Evolutionary conservation across 1,139 yeast species (phyloP), one percentile per base, ranked within the genome.

Genomic region (Suhomyces kunorum): DNA sequence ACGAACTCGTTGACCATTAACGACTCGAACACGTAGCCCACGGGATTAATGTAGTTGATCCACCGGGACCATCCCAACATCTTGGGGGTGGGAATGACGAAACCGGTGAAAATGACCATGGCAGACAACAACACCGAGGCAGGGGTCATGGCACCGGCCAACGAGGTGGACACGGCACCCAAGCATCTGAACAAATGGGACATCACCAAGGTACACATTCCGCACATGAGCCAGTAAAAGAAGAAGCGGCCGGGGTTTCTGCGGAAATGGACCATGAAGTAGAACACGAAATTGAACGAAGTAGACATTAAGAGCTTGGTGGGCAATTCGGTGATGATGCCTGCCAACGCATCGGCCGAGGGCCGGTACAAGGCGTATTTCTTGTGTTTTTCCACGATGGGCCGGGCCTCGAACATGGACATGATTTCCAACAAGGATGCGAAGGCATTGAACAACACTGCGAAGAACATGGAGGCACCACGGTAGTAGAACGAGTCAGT

Each of bases 61-160:
- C 94, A 87, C 48, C 83, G 71, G 26, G 86, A 78, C 94, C 94
- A 86, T 20, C 86, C 83, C 44, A 78, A 74, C 85, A 85, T 81
- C 42, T 73, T 70, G 8, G 77, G 75, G 39, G 75, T 75, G 25
- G 92, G 92, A 47, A 85, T 71, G 24, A 80, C 81, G 61, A 84
- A 86, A 44, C 94, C 94, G n/a, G 88, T 80, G 61, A 74, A 84
- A 58, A 83, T 74, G n/a, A 80, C 69, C 60, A 85, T 56, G 3
- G 79, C 82, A 45, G 83, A 63, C 50, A 86, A 64, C 34, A 83
- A 52, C 38, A 83, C 61, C 14, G 87, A 71, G 2, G 90, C 85
- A 2, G 89, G 88, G 18, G 86, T 78, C 81, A 84, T 77, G 11
- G 90, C 87, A 50, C 80, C 81, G 3, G 84, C 69, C 31, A 85